Conservation (phyloP, 352 stramenopile genomes). For the Phytophthora agathidicida region DNA sequence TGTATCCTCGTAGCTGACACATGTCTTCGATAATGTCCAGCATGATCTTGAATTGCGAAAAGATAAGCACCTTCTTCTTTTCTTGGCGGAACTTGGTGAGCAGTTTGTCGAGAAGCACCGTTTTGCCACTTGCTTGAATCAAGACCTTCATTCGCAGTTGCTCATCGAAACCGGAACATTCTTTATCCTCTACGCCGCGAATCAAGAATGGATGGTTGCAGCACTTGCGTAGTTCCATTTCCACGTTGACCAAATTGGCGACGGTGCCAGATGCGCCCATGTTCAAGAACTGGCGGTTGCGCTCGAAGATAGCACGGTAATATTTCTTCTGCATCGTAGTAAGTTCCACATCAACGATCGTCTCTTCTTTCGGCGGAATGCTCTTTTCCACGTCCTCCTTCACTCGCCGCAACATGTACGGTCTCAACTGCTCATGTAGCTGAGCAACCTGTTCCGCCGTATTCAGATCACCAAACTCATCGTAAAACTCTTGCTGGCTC, state of each 20-base stretch:
- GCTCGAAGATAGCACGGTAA: constrained; percentile 98
- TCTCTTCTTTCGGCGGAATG: constrained; percentile 99
- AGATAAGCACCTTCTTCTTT: constrained; percentile 99
- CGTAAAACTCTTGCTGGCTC: constrained; percentile 95
- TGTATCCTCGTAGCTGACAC: constrained; percentile 80
- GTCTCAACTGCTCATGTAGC: constrained; percentile 96
- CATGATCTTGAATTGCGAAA: constrained; percentile 99
- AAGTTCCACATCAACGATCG: constrained; percentile 99
- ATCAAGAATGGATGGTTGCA: constrained; percentile 99
- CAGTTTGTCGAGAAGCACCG: constrained; percentile 99
- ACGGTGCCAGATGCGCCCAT: constrained; percentile 90
- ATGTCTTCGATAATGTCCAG: constrained; percentile 95
- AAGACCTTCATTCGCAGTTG: constrained; percentile 75
- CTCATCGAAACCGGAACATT: constrained; percentile 86
- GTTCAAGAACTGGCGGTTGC: constrained; percentile 94
- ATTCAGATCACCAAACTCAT: constrained; percentile 96
- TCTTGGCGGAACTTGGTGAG: constrained; percentile 97
- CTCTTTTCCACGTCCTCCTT: constrained; percentile 99
- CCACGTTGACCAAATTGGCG: constrained; percentile 98
- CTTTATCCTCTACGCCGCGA: constrained; percentile 97
- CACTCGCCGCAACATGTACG: constrained; percentile 98
- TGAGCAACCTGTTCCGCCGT: constrained; percentile 96
- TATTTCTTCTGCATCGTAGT: constrained; percentile 99
- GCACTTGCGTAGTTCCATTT: constrained; percentile 99
- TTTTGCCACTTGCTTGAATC: constrained; percentile 94